phyloP scores from a whole-genome alignment of 805 yeast genomes.

The Tetrapisispora arboricola region DNA sequence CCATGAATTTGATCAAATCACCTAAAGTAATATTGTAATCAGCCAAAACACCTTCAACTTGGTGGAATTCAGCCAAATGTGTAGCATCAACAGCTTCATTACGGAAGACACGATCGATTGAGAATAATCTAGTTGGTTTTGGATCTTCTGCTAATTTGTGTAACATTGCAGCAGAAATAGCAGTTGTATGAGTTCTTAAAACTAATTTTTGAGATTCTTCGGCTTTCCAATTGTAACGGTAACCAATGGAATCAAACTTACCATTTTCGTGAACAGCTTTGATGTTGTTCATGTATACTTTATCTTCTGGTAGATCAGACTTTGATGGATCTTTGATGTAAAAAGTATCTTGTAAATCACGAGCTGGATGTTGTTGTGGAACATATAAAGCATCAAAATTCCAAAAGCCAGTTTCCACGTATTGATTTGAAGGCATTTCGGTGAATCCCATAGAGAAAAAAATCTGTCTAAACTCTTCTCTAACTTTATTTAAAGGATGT shows the following conservation, averaged over 20 bases:
- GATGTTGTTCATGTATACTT: constrained; percentile 64
- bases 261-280: constrained; percentile 83
- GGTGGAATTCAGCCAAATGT: constrained; percentile 98
- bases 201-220: constrained; percentile 87
- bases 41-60: constrained; percentile 97
- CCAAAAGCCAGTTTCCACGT: constrained; percentile 98
- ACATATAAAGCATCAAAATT: constrained; percentile 93
- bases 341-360: constrained; percentile 98
- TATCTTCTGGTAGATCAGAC: constrained; percentile 78
- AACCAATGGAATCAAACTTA: constrained; percentile 90
- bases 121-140: constrained; percentile 81
- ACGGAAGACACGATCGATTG: constrained; percentile 97
- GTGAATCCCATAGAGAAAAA: constrained; percentile 97
- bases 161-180: constrained; percentile 81
- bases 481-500: constrained; percentile 92
- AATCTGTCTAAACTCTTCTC: constrained; percentile 96
- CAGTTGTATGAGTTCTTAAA: constrained; percentile 95
- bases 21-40: constrained; percentile 93
- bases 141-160: constrained; percentile 82
- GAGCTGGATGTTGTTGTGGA: constrained; percentile 99
- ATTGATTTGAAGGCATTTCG: constrained; percentile 98
- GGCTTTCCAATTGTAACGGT: constrained; percentile 94
- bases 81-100: constrained; percentile 99
- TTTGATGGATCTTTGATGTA: constrained; percentile 85
- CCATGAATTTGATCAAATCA: constrained; percentile 96